phyloP scores from a whole-genome alignment of 495 filamentous ascomycete genomes.

The Annulohypoxylon stygium region DNA sequence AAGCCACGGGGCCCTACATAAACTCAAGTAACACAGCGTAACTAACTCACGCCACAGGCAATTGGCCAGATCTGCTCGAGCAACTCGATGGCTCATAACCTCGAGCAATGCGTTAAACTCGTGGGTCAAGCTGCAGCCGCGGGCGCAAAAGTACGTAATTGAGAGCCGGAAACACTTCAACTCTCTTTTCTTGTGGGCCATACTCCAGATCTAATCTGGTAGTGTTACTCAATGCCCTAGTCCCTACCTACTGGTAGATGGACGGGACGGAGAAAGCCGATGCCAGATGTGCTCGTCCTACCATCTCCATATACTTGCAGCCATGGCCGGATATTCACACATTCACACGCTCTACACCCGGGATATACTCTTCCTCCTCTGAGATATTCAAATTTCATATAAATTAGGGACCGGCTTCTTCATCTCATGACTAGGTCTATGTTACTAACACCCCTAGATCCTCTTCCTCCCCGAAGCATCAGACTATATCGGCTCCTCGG shows the following conservation, averaged over 20 bases:
- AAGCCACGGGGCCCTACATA: neutral
- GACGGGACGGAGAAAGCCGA: neutral
- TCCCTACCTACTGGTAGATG: neutral
- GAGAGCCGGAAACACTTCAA: neutral
- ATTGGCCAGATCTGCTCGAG: slow-evolving; percentile 91
- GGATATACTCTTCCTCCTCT: too few species aligned
- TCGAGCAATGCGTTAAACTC: slow-evolving; percentile 77
- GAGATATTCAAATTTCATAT: too few species aligned
- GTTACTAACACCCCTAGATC: slow-evolving; percentile 62
- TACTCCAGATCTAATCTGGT: neutral
- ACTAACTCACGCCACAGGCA: slow-evolving; percentile 65
- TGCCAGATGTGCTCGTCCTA: neutral
- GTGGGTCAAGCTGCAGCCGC: slow-evolving; percentile 78
- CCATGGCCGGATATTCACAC: too few species aligned
- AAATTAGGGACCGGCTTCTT: neutral
- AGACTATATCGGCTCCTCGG: slow-evolving; percentile 83
- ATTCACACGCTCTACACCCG: too few species aligned
- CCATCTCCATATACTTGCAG: neutral
- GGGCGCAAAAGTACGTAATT: slow-evolving; percentile 76
- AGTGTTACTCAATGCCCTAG: neutral
- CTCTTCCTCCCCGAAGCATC: slow-evolving; percentile 93
- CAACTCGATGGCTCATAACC: slow-evolving; percentile 80
- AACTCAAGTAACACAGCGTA: neutral
- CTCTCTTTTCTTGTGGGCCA: neutral
- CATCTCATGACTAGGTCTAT: neutral